Evolutionary conservation across 495 filamentous ascomycete genomes (phyloP), one percentile per base, ranked within the genome.

Genomic region (Xylaria longipes): DNA sequence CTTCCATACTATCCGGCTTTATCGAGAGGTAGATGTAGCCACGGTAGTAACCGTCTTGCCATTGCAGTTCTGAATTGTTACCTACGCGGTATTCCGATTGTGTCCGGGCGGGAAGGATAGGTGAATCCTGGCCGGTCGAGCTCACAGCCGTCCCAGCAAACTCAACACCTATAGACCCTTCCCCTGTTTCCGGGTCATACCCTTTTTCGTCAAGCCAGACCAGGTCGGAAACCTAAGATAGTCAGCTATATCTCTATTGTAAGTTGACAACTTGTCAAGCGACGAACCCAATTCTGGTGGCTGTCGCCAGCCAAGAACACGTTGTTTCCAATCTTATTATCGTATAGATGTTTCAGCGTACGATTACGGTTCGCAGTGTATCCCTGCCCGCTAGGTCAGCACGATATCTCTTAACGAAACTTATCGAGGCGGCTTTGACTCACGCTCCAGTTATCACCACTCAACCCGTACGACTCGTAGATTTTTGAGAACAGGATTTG

Each of bases 21-120:
- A 76, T 70, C 46, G 73, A 73, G 20, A 79, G 66, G 1, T 67
- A 85, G 74, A 87, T 91, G 66, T 89, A 90, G 1, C 88, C 91
- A 35, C 90, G 82, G 74, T 93, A 93, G 74, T 88, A 92, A 48
- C 87, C 78, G 71, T 92, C 91, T 72, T 89, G 86, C 90, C 90
- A 93, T 77, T 91, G 88, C 69, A 93, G 82, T 74, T 89, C 87
- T 29, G 77, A 73, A 74, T 91, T 92, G 20, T 81, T 80, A 14
- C 69, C 76, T 33, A 89, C 81, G 35, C 88, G 82, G 45, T 78
- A 80, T 29, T 80, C 37, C 12, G 83, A 81, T 68, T 77, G 70
- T 25, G 74, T 71, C 48, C 87, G 82, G 0, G 85, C 87, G 4
- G 69, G 73, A 4, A 69, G 75, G 39, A 87, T 79, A 9, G 80